Conservation (phyloP, 768 basidiomycete genomes). For the Lactifluus subvellereus region DNA sequence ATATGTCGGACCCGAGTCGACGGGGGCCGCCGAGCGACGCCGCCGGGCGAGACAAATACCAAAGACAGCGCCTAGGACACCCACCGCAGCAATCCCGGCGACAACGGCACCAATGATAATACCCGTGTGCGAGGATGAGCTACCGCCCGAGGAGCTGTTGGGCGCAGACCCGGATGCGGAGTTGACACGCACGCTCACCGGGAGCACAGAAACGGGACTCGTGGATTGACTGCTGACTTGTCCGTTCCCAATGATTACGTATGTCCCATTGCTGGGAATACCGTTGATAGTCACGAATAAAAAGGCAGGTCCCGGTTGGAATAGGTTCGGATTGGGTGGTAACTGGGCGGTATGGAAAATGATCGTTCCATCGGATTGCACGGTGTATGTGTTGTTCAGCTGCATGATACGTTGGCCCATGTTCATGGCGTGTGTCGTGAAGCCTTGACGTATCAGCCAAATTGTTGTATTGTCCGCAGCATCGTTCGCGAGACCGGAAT, state of each 20-base stretch:
- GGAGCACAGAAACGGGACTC: slow-evolving; percentile 39
- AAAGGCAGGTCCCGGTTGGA: slow-evolving; percentile 86
- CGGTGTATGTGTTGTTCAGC: slow-evolving; percentile 80
- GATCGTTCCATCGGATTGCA: slow-evolving; percentile 70
- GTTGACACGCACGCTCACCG: slow-evolving; percentile 42
- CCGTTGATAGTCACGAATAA: slow-evolving; percentile 80
- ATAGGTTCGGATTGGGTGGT: slow-evolving; percentile 77
- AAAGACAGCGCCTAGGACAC: slow-evolving; percentile 45
- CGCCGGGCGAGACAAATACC: slow-evolving; percentile 50
- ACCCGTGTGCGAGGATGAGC: slow-evolving; percentile 36
- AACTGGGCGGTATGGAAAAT: slow-evolving; percentile 75
- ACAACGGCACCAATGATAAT: slow-evolving; percentile 47
- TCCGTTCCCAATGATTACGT: slow-evolving; percentile 76
- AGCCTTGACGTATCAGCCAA: slow-evolving; percentile 76
- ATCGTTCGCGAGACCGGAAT: slow-evolving; percentile 58
- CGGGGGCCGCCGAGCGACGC: slow-evolving; percentile 36
- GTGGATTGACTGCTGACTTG: slow-evolving; percentile 67
- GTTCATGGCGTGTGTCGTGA: slow-evolving; percentile 82
- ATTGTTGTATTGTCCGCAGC: slow-evolving; percentile 73
- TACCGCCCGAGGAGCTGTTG: slow-evolving; percentile 26
- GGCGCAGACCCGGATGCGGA: slow-evolving; percentile 37
- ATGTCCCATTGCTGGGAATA: slow-evolving; percentile 74
- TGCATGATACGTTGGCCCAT: slow-evolving; percentile 81
- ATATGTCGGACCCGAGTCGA: slow-evolving; percentile 31
- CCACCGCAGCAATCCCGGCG: slow-evolving; percentile 48